phyloP scores from a whole-genome alignment of 78 protist genomes.

The Polysphondylium violaceum region DNA sequence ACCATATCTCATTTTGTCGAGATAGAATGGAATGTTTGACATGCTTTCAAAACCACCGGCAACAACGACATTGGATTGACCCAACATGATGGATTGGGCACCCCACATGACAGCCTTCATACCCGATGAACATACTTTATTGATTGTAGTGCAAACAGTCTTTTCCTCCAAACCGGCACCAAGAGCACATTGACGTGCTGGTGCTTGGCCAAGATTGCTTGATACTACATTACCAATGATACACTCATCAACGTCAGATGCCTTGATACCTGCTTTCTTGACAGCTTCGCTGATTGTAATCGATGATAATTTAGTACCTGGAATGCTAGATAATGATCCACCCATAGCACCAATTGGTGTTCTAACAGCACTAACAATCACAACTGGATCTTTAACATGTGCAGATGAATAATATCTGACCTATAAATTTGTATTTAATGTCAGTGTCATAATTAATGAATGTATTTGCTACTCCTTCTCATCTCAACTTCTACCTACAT shows the following conservation, averaged over 20 bases:
- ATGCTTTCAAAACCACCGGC: conserved; percentile 99
- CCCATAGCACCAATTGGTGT: conserved; percentile 93
- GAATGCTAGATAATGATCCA: conserved; percentile 77
- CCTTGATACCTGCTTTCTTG: conserved; percentile 75
- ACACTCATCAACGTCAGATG: conserved; percentile 83
- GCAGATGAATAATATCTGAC: conserved; percentile 6
- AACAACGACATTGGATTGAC: conserved; percentile 85
- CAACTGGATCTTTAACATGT: conserved; percentile 62
- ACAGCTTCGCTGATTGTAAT: conserved; percentile 89
- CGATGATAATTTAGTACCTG: conserved; percentile 93
- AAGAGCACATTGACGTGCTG: conserved; percentile 94
- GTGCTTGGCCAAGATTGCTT: conserved; percentile 87
- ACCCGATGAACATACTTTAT: conserved; percentile 98
- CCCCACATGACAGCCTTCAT: conserved; percentile 96
- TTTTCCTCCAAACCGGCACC: conserved; percentile 86
- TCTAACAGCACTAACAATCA: conserved; percentile 92
- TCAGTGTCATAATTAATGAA: too few species aligned
- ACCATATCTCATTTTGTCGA: conserved; percentile 87
- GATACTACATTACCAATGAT: conserved; percentile 94
- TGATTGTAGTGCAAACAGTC: conserved; percentile 76
- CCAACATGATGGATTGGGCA: conserved; percentile 92
- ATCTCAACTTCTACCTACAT: too few species aligned
- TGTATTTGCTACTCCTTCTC: too few species aligned
- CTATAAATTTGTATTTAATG: too few species aligned
- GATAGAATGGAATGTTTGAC: conserved; percentile 95